Evolutionary conservation across 2,329 filamentous ascomycete genomes (phyloP).

Genomic region (Pseudogymnoascus sp.): DNA sequence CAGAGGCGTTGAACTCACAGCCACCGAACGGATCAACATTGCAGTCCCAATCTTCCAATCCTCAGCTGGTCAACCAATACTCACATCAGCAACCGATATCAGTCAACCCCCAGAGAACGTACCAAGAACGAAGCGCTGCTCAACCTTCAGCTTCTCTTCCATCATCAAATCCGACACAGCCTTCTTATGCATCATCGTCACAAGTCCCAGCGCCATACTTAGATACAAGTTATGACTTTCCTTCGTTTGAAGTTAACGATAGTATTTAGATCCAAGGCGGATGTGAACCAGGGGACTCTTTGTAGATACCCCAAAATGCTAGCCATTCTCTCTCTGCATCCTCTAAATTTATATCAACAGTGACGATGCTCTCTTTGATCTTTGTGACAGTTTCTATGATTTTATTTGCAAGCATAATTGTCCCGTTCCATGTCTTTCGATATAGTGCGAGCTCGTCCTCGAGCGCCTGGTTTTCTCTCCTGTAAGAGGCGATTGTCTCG

Average conservation of each 20-base stretch:
- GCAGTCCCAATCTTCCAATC: slow-evolving; percentile 1
- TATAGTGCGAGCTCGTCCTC: slow-evolving; percentile 15
- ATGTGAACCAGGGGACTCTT: slow-evolving; percentile 14
- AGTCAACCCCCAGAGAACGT: slow-evolving; percentile 6
- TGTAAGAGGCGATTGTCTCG: slow-evolving; percentile 14
- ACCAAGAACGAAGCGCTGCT: slow-evolving; percentile 12
- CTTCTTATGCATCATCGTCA: not conserved
- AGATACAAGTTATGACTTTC: slow-evolving; percentile 14
- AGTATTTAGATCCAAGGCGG: slow-evolving; percentile 14
- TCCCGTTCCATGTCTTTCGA: slow-evolving; percentile 11
- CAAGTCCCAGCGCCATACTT: not conserved
- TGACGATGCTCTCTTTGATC: slow-evolving; percentile 15
- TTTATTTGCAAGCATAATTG: slow-evolving; percentile 15
- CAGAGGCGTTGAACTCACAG: slow-evolving; percentile 14
- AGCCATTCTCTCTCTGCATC: slow-evolving; percentile 14
- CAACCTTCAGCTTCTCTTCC: slow-evolving; percentile 11
- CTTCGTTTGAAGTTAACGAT: slow-evolving; percentile 12
- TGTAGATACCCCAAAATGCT: slow-evolving; percentile 18
- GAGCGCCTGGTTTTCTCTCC: slow-evolving; percentile 16
- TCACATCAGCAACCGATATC: not conserved
- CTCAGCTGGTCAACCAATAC: slow-evolving; percentile 9
- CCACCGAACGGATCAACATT: not conserved
- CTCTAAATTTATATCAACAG: slow-evolving; percentile 12
- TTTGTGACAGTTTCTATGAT: not conserved
- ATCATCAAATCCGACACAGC: not conserved